Evolutionary conservation across 805 yeast species (phyloP).

Genomic region (Cyberlindnera misumaiensis): DNA sequence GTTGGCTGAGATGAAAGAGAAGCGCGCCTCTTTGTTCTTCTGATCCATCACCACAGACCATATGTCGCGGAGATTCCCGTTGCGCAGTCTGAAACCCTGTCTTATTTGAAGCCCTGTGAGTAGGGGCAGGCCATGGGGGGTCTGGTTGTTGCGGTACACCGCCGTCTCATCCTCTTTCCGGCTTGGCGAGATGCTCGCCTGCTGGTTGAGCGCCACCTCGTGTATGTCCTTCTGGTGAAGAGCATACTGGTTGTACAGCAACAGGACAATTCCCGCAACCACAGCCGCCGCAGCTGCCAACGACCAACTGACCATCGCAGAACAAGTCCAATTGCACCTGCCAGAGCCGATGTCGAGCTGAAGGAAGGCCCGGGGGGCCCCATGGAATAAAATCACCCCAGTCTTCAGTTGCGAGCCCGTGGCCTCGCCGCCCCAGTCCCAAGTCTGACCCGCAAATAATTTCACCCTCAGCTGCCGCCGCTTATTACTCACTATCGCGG

Average conservation of each 20-base stretch:
- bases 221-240: conserved; percentile 44
- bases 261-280: conserved; percentile 1
- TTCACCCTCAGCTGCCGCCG: neutral
- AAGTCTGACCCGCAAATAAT: too few relatives aligned
- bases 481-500: too few relatives aligned
- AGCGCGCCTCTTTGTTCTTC: conserved; percentile 15
- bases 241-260: conserved; percentile 19
- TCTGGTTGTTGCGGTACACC: conserved; percentile 63
- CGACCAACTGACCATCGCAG: too few relatives aligned
- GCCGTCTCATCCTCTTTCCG: conserved; percentile 69
- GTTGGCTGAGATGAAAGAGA: conserved; percentile 21
- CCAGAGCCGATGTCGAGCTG: too few relatives aligned
- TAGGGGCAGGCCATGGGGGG: conserved; percentile 65
- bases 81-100: conserved; percentile 56
- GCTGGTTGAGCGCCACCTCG: conserved; percentile 51
- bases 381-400: too few relatives aligned
- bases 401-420: too few relatives aligned
- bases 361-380: too few relatives aligned
- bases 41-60: conserved; percentile 49
- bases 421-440: too few relatives aligned
- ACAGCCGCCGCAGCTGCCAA: neutral
- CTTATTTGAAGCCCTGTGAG: conserved; percentile 64
- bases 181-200: conserved; percentile 58
- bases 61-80: conserved; percentile 69
- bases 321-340: too few relatives aligned